Evolutionary conservation across 495 filamentous ascomycete species (phyloP), one percentile per base, ranked within the genome.

Genomic region (Wilcoxina mikolae): DNA sequence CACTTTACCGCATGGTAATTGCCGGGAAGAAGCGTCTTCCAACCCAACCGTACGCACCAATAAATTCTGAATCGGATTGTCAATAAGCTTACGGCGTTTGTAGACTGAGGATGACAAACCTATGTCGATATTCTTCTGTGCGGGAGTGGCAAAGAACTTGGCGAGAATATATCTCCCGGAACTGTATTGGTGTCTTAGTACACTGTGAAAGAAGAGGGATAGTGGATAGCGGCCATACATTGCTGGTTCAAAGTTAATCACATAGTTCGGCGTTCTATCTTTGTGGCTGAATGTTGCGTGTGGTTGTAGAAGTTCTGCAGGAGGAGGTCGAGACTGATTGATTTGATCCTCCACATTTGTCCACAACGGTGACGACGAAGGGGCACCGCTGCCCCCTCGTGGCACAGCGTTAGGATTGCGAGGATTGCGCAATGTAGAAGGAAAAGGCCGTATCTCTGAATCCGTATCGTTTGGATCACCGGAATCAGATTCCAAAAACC

Each of bases 211-310:
- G 25, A 4, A n/a, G 4, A 38, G 26, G 4, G 15, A 51, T 27
- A 2, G 9, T 50, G 15, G 18, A 57, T 26, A 25, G 41, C 17
- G 49, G 46, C 41, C 87, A 28, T 80, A 93, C 70, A 91, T 78
- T 27, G 87, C 82, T 41, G 90, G 88, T 60, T 94, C 83, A 66
- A 96, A 96, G 58, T 77, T 81, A 57, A 96, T 79, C 58, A 80
- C 87, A 64, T 87, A 85, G 69, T 81, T 87, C 70, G 64, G 57
- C 79, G 70, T 87, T 87, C 73, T 61, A 76, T 77, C 61, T 81
- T 78, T 54, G 91, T 93, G 64, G 82, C 83, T 70, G 93, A 94
- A 25, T 68, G 56, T 61, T 11, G 61, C 61, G 38, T 64, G 43
- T 9, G 62, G 60, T 26, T 65, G 54, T 22, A 65, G 57, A 24